Conservation (phyloP, 176 grass and related monocot genomes). For the Elaeis guineensis region DNA sequence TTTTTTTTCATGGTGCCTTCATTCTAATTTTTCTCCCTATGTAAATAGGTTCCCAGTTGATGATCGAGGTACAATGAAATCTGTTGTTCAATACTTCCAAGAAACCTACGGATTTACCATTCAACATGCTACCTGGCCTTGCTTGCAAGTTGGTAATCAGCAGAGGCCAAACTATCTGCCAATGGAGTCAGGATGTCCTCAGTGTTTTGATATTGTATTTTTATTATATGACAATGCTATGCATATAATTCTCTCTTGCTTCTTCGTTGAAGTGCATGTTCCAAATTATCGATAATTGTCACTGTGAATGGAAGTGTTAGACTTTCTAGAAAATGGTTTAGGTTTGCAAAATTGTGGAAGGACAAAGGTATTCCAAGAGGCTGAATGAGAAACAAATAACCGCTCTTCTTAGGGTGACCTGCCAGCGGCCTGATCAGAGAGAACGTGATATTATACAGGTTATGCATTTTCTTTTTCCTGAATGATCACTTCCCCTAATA, state of each 20-base stretch:
- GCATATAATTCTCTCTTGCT: no score
- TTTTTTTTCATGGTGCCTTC: no score
- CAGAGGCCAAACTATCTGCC: slow-evolving; percentile 88
- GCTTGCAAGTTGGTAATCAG: slow-evolving; percentile 91
- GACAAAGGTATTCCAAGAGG: slow-evolving; percentile 80
- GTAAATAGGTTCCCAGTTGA: slow-evolving; percentile 62
- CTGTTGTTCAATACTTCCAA: slow-evolving; percentile 82
- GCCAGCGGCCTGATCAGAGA: slow-evolving; percentile 66
- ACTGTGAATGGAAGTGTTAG: no score
- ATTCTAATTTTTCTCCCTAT: slow-evolving; percentile 6
- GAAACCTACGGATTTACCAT: slow-evolving; percentile 89
- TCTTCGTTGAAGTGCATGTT: no score
- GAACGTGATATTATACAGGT: slow-evolving; percentile 82
- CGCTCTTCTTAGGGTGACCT: slow-evolving; percentile 77
- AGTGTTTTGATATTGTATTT: no score
- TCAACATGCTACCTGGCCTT: slow-evolving; percentile 75
- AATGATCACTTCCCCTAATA: no score
- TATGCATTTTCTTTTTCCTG: not conserved
- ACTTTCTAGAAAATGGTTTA: slow-evolving; percentile 4
- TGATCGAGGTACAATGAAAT: slow-evolving; percentile 81
- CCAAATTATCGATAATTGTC: no score
- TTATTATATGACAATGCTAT: no score
- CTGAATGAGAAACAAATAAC: slow-evolving; percentile 93
- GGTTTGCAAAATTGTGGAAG: slow-evolving; percentile 94
- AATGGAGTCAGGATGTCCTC: slow-evolving; percentile 34